Conservation (phyloP, 116 monocot genomes). For the Dioscorea cayenensis region DNA sequence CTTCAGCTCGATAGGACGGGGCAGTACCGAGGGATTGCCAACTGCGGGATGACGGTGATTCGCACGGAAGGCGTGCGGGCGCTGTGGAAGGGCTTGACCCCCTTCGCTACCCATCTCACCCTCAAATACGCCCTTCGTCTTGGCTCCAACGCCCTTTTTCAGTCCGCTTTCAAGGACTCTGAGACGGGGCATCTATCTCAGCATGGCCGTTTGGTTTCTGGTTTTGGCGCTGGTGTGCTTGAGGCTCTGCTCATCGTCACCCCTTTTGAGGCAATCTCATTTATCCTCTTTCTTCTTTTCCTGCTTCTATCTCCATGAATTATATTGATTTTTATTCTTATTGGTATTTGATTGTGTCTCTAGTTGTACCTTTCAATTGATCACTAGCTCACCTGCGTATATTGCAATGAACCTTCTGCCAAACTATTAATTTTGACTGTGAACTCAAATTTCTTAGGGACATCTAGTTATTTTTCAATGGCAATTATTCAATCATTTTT, state of each 20-base stretch:
- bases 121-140: slow-evolving; percentile 94
- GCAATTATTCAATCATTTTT: no score
- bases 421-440: no score
- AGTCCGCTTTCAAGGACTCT: slow-evolving; percentile 68
- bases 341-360: no score
- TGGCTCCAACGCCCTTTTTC: slow-evolving; percentile 90
- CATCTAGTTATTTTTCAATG: no score
- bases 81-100: slow-evolving; percentile 97
- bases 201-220: slow-evolving; percentile 43
- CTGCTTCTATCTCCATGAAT: no score
- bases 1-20: slow-evolving; percentile 77
- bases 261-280: slow-evolving; percentile 63
- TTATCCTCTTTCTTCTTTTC: background rate
- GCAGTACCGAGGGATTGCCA: slow-evolving; percentile 67
- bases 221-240: slow-evolving; percentile 90
- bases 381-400: no score
- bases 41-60: slow-evolving; percentile 66
- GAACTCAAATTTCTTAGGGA: no score
- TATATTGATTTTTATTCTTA: no score
- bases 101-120: slow-evolving; percentile 95
- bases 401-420: no score
- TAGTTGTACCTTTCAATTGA: no score
- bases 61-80: slow-evolving; percentile 73
- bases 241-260: slow-evolving; percentile 94
- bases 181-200: slow-evolving; percentile 48